Conservation (phyloP, 2,329 filamentous ascomycete genomes). For the Scleromitrula shiraiana region DNA sequence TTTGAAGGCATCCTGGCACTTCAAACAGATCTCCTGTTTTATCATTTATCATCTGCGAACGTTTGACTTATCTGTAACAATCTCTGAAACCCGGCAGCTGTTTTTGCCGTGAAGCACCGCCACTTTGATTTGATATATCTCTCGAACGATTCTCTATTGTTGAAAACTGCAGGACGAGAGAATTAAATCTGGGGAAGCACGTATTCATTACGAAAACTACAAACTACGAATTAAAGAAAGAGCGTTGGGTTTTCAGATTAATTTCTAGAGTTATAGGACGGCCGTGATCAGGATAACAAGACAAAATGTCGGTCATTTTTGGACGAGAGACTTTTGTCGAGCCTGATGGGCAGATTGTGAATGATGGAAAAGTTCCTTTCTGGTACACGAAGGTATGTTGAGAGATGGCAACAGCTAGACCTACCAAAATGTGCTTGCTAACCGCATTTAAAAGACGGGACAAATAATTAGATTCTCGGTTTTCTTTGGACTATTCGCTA, state of each 20-base stretch:
- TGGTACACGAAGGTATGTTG: conserved; percentile 34
- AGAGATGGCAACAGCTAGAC: no score
- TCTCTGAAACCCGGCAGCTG: neutral
- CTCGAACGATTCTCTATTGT: neutral
- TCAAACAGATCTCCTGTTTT: neutral
- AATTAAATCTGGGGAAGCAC: neutral
- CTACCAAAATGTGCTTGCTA: conserved; percentile 13
- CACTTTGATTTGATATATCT: neutral
- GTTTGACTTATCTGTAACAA: neutral
- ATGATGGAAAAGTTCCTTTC: conserved; percentile 25
- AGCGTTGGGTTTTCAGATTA: neutral
- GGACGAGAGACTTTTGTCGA: neutral
- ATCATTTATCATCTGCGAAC: neutral
- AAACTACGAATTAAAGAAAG: neutral
- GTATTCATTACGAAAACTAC: neutral
- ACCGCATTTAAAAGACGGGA: conserved; percentile 25
- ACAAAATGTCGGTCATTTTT: neutral
- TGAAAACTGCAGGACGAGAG: neutral
- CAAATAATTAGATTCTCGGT: conserved; percentile 59
- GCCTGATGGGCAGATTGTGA: neutral
- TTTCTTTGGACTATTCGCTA: conserved; percentile 51
- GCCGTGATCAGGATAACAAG: neutral
- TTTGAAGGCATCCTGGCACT: neutral
- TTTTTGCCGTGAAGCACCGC: neutral
- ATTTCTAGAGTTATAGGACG: neutral